A percentile compares a stretch with the other conserved stretches of the same genome.
Conservation (phyloP, 257 asterid species). For the Cordia subcordata region DNA sequence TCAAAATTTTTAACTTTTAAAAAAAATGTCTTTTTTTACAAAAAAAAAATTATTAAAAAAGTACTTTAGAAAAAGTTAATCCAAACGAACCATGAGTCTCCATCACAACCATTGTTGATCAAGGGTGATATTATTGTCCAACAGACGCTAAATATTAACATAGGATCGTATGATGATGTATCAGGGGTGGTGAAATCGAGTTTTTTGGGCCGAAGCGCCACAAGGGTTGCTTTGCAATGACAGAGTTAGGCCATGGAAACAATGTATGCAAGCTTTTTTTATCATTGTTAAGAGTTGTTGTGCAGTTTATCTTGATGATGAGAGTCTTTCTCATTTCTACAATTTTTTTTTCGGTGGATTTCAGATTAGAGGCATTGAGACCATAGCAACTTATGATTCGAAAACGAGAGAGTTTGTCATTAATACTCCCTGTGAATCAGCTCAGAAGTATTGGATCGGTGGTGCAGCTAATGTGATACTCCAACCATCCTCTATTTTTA, state of each 20-base stretch:
- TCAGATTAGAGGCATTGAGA: conserved; percentile 97
- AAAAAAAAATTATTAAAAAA: no score
- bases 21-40: no score
- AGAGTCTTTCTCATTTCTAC: neutral
- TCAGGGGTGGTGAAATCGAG: conserved; percentile 91
- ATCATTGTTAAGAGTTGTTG: conserved; percentile 1
- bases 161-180: neutral
- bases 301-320: no score
- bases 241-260: conserved; percentile 99
- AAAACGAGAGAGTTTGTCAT: conserved; percentile 73
- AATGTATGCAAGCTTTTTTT: conserved; percentile 52
- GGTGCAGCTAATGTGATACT: conserved; percentile 89
- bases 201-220: conserved; percentile 91
- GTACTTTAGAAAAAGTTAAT: no score
- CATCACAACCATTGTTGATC: no score
- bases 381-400: conserved; percentile 71
- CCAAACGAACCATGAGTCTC: no score
- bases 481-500: neutral
- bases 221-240: conserved; percentile 95
- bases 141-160: no score
- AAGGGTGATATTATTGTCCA: no score
- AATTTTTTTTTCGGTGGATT: conserved; percentile 9
- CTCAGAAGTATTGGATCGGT: conserved; percentile 99
- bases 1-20: no score
- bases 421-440: conserved; percentile 94